These are phyloP conservation scores for Pythium folliculosum DNA, from an alignment of 352 stramenopile species.

Conservation along the genomic window DNA sequence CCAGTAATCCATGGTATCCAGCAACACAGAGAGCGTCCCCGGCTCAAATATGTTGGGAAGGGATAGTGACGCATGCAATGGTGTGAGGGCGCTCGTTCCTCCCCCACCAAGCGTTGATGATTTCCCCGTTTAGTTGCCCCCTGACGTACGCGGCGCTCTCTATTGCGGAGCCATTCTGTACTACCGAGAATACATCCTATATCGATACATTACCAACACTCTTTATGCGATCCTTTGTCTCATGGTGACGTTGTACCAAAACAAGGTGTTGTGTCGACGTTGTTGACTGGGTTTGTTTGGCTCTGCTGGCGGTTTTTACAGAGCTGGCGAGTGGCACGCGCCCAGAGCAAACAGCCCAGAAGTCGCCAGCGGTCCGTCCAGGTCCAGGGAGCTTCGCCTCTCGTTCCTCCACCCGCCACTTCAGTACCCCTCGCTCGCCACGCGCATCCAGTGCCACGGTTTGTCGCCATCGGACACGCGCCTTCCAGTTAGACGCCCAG, in stretches of 20 bases:
- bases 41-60: too few relatives aligned
- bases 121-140: too few relatives aligned
- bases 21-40: too few relatives aligned
- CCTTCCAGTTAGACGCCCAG: not conserved
- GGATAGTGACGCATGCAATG: too few relatives aligned
- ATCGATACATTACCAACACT: not conserved
- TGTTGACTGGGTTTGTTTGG: not conserved
- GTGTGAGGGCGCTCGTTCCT: too few relatives aligned
- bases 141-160: not conserved
- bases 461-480: not conserved
- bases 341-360: not conserved
- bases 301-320: not conserved
- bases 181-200: too few relatives aligned
- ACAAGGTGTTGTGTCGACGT: not conserved
- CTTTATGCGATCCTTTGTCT: not conserved
- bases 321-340: not conserved
- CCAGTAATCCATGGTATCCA: too few relatives aligned
- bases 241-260: not conserved
- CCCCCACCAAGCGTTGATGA: too few relatives aligned
- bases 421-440: constrained; percentile 1
- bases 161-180: not conserved
- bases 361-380: not conserved
- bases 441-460: not conserved
- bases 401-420: not conserved
- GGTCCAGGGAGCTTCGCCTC: not conserved